Base-by-base conservation (phyloP, 352 stramenopile genomes). In the Pythium myriotylum region DNA sequence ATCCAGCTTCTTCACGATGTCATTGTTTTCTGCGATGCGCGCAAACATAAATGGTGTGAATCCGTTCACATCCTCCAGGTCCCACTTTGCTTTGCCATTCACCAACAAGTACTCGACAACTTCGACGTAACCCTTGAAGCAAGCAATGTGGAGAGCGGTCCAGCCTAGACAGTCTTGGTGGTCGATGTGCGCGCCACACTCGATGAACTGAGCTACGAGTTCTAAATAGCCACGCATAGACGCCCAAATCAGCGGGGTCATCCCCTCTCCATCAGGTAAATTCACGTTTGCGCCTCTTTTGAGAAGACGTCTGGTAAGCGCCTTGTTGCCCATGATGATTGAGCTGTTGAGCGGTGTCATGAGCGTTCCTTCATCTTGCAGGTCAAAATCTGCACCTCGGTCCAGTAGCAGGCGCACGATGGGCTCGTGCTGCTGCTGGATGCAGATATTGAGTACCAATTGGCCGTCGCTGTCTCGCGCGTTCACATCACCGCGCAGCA, bases 251-350 rank as follows among this genome's bases (percentile, higher is more conserved):
- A 94, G 54, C 26, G 85, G 73, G n/a, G 74, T 85, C 35, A 91
- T 73, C 0, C 83, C 81, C 39, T 92, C 79, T 0, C 62, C 70
- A 16, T 92, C 83, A 5, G 69, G 58, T 12, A 91, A 52, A 13
- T 90, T 74, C 10, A 81, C 70, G 41, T 89, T 67, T 0, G 81
- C 82, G 0, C 82, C 80, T 29, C 68, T 65, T 58, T 84, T 79
- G 7, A 93, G 51, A 2, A 91, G 69, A 6, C 78, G 64, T 32
- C 79, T 67, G 33, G 84, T 84, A 3, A 94, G 50, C 20, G 81
- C 76, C 59, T 93, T 93, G 66, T 93, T 93, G 43, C 81, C 84
- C 84, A 93, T 94, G 55, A 94, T 82, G 59, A 90, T 85, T 1
- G 76, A 76, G 41, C 74, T 91, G 57, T 88, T 85, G 20, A 94